Evolutionary conservation across 495 filamentous ascomycete species (phyloP), one percentile per base, ranked within the genome.

Genomic region (Trichocladium uniseriatum): DNA sequence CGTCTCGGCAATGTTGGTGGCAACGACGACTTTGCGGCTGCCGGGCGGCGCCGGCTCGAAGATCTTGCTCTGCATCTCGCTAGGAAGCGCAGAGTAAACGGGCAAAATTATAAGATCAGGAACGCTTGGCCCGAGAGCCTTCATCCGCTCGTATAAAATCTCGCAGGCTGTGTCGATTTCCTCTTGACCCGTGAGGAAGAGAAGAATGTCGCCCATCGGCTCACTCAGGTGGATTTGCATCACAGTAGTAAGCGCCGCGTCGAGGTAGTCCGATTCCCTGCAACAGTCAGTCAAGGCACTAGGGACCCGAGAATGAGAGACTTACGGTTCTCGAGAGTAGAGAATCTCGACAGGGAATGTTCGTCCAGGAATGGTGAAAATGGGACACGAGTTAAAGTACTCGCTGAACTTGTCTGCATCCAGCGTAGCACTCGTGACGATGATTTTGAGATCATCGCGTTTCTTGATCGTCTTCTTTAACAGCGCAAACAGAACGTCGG

Each of bases 221-320:
- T 99, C 94, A 14, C 81, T 87, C 24, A 99, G 72, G 67, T 99
- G 92, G 51, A 99, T 95, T 57, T 96, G 89, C 89, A 99, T 95
- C 27, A 96, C 90, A 0, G 94, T 96, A 36, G 87, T 84, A 14
- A 99, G 71, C 1, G 94, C 89, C n/a, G 90, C 84, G 64, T 96
- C 91, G 15, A 99, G 76, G 60, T 99, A 99, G 64, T 99, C 92
- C 3, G 84, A 85, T 61, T 97, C 92, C 0, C 52, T 55, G 14
- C 11, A 31, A 0, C 14, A 6, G 54, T 56, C 40, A 56, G 49
- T 3, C 6, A 6, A 15, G 6, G 2, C 24, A 2, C 16, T 6
- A 20, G 14, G 16, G 9, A 2, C 1, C 4, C 4, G 2, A 35
- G 21, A 9, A 18, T 14, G n/a, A 7, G 14, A 8, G n/a, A 46